Percentiles rank a stretch among this genome's conserved stretches.
These are phyloP conservation scores for Didymellaceae sp. DNA, from an alignment of 2,329 filamentous ascomycete genomes.

Conservation along the genomic window DNA sequence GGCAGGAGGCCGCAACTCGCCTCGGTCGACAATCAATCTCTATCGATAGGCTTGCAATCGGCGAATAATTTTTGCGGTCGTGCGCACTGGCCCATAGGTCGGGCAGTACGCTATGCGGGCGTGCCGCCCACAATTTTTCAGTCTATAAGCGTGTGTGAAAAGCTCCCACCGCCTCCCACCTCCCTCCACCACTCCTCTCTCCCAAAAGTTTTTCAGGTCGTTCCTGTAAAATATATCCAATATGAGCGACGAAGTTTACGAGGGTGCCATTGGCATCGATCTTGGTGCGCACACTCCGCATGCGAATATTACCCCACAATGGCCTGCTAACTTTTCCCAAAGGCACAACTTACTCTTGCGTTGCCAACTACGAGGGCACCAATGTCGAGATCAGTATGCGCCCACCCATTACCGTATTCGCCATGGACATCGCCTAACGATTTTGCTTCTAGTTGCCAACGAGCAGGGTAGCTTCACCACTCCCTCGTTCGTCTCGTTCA, in stretches of 20 bases:
- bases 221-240: conserved; percentile 53
- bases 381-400: conserved; percentile 96
- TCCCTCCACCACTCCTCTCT: conserved; percentile 41
- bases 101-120: conserved; percentile 23
- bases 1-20: conserved; percentile 12
- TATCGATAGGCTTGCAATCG: conserved; percentile 19
- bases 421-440: conserved; percentile 28
- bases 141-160: conserved; percentile 25
- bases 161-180: conserved; percentile 36
- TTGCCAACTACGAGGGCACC: conserved; percentile 98
- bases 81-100: conserved; percentile 2
- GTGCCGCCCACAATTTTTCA: conserved; percentile 23
- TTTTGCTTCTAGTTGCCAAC: conserved; percentile 75
- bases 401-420: conserved; percentile 12
- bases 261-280: conserved; percentile 99
- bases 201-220: conserved; percentile 38
- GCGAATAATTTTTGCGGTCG: conserved; percentile 20
- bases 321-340: conserved; percentile 43
- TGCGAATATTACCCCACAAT: conserved; percentile 36
- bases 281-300: conserved; percentile 69
- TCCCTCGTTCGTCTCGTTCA: conserved; percentile 99
- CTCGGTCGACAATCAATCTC: conserved; percentile 10
- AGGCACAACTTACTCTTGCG: conserved; percentile 99
- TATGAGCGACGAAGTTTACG: conserved; percentile 98
- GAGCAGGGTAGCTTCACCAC: conserved; percentile 99